Evolutionary conservation across 768 basidiomycete genomes (phyloP).

Genomic region (Calocera cornea): DNA sequence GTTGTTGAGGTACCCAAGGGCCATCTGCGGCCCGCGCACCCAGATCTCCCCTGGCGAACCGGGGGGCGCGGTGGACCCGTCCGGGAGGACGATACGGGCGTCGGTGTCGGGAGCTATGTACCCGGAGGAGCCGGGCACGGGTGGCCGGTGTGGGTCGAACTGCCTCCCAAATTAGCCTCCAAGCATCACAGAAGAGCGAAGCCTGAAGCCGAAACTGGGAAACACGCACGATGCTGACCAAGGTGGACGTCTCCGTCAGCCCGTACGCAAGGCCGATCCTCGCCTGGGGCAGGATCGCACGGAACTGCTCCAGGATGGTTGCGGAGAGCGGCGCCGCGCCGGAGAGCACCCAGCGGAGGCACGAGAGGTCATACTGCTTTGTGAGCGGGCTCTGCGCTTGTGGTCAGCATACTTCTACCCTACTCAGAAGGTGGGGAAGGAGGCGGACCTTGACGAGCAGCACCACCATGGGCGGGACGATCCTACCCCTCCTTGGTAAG

Average conservation of each 20-base stretch:
- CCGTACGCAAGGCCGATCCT: not conserved
- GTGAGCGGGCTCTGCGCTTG: conserved; percentile 35
- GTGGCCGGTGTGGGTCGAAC: not conserved
- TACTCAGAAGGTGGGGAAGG: conserved; percentile 48
- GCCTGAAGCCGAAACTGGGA: not conserved
- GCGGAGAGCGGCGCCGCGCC: not conserved
- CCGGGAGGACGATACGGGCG: conserved; percentile 41
- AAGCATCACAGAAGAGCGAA: no score
- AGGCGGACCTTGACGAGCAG: no score
- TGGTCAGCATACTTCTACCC: conserved; percentile 26
- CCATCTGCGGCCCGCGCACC: conserved; percentile 45
- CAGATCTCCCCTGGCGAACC: conserved; percentile 50
- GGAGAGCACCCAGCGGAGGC: conserved; percentile 29
- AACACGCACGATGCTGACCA: not conserved
- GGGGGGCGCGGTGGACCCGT: conserved; percentile 42
- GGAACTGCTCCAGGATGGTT: not conserved
- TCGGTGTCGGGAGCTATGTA: conserved; percentile 43
- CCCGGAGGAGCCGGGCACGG: conserved; percentile 27
- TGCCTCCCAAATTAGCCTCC: no score
- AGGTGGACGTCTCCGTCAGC: not conserved
- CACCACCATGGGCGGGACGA: conserved; percentile 48
- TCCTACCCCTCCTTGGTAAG: conserved; percentile 21
- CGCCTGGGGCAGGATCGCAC: not conserved
- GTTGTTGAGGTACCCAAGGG: conserved; percentile 18
- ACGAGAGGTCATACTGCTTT: conserved; percentile 37